Evolutionary conservation across 768 basidiomycete species (phyloP), one percentile per base, ranked within the genome.

Genomic region (Lentinula detonsa): DNA sequence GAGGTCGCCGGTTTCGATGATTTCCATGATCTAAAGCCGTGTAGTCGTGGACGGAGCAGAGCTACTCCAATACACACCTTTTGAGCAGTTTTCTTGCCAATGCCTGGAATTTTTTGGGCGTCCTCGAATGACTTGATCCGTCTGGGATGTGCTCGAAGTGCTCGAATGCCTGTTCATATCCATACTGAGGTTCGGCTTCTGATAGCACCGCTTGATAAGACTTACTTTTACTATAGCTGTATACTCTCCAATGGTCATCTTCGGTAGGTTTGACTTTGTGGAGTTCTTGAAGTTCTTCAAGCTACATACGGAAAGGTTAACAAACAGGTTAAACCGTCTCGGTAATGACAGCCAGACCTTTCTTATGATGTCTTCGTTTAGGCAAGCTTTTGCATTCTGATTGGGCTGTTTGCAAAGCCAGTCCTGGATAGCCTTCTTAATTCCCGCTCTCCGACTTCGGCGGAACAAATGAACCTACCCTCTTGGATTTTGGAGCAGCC

Each of bases 281-380:
- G 2, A 93, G 74, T 11, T 79, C 73, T 74, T 77, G 81, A 5
- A 93, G 80, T 67, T 90, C 85, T 64, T 82, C 73, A 11, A 93
- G 75, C 91, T 93, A 49, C n/a, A 31, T 4, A 23, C 7, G 23
- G 21, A 31, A 66, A 6, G 50, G 31, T 49, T 39, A 16, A 16
- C 31, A 50, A 21, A 5, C 42, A 8, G 6, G 48, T 52, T 11
- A 8, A 61, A 54, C 34, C 1, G n/a, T 11, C 34, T 43, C 16
- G 52, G 13, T 21, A 16, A 16, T 35, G 23, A n/a, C 11, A n/a
- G 11, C 9, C 21, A 9, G 63, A 85, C 90, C 79, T 90, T 90
- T 67, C 87, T 85, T 35, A 91, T 78, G 51, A 93, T 81, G 65
- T 87, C 82, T 69, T 91, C 86, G 67, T 93, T 93, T 3, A 76